Evolutionary conservation across 352 stramenopile genomes (phyloP), one percentile per base, ranked within the genome.

Genomic region (Lagenidium sp.): DNA sequence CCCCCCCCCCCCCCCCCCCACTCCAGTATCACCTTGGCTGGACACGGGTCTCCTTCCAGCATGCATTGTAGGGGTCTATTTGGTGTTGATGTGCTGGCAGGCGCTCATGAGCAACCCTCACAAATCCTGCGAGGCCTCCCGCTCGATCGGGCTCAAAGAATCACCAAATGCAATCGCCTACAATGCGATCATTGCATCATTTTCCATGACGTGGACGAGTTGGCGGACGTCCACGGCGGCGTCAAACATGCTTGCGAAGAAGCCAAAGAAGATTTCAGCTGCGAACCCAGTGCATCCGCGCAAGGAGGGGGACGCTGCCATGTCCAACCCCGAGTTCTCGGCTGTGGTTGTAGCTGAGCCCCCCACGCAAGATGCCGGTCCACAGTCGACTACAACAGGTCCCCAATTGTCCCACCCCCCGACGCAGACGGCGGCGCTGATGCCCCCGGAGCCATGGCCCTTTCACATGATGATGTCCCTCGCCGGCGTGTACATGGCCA

Each of bases 381-480:
- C 36, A 5, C n/a, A 6, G 36, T 18, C 38, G 22, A 20, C 63
- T 8, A 50, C 72, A 41, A 20, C 4, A 16, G 41, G 5, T 8
- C 18, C 4, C 10, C 5, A 38, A 12, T n/a, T n/a, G n/a, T n/a
- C n/a, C n/a, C 6, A 24, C 16, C 6, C 12, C 24, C 11, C 20
- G 2, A 61, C 60, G 8, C 10, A 32, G 3, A 16, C 23, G 3
- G 23, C 35, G 11, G 35, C 12, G 7, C 22, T 39, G 12, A 54
- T 74, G 26, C 29, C 48, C 4, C 55, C 66, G 4, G 87, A 96
- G 44, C 84, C 79, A 15, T 98, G 90, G 89, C 95, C 96, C 57
- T 92, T 98, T 44, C 96, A 97, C 58, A 62, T 82, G 31, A 91
- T 97, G 65, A 85, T 98, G 57, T 74, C 77, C 30, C 59, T 96